Base-by-base conservation (phyloP, 2,329 filamentous ascomycete genomes). In the Sporothrix sp. region DNA sequence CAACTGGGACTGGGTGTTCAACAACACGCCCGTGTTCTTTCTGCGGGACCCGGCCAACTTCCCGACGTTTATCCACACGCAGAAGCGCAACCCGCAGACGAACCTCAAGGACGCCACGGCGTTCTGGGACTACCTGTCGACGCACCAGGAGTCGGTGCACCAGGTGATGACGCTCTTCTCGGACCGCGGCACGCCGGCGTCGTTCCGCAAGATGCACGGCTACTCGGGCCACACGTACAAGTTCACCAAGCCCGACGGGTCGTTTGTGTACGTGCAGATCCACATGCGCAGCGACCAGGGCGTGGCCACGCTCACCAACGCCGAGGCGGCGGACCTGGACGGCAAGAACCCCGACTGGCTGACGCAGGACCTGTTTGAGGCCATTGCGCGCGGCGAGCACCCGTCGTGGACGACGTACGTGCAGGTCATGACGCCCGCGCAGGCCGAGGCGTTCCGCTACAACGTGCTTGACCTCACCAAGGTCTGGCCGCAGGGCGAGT, bases 11-110 rank as follows among this genome's bases (percentile, higher is more conserved):
- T 70, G 84, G 33, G 79, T 84, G 4, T 81, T 80, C 27, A 86
- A 85, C 69, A 87, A 88, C 67, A 87, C 82, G 0, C 84, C 84
- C 1, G 73, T 87, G 23, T 89, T 89, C 72, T 88, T 89, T 71
- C 60, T 88, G 21, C 75, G 84, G 38, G 85, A 88, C 58, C 82
- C 84, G 2, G 74, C 76, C 60, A 87, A 87, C 63, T 88, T 87
- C 68, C 84, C 84, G 32, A 69, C 82, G 61, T 83, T 87, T 66
- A 87, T 87, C 55, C 84, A 86, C 69, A 85, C 83, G 4, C 85
- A 89, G 66, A 88, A 88, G 73, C 76, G 83, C 44, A 75, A 88
- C 65, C 84, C 84, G 1, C 74, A 80, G 57, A 87, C 81, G 32
- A 83, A 87, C 63, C 67, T 87, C 48, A 81, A 56, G 46, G 79